These are phyloP conservation scores for Pouteria glomerata DNA, from an alignment of 148 eudicot genomes.

Conservation along the genomic window DNA sequence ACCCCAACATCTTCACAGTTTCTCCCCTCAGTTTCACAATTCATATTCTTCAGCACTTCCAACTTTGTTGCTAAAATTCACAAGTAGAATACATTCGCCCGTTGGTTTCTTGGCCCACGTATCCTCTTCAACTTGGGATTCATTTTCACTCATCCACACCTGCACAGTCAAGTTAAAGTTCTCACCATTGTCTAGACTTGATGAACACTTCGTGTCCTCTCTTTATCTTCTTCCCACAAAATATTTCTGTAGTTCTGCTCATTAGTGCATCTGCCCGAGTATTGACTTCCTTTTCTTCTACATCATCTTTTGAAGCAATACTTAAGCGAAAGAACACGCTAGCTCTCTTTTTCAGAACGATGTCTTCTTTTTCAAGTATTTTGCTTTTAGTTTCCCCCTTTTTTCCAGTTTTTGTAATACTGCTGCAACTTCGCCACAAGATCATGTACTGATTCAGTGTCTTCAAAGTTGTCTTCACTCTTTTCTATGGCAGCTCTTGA, in stretches of 20 bases:
- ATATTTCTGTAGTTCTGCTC: neutral
- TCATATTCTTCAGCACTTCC: too few relatives aligned
- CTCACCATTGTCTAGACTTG: neutral
- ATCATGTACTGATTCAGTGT: slow-evolving; percentile 2
- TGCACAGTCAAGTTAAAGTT: neutral
- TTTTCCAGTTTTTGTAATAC: slow-evolving; percentile 15
- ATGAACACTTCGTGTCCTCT: slow-evolving; percentile 9
- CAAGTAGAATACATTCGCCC: neutral
- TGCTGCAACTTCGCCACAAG: slow-evolving; percentile 19
- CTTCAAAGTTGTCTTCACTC: slow-evolving; percentile 4
- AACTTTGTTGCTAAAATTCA: too few relatives aligned
- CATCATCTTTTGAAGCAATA: neutral
- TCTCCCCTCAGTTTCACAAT: neutral
- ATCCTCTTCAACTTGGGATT: neutral
- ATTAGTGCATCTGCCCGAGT: neutral
- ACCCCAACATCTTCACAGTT: neutral
- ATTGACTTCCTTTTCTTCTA: neutral
- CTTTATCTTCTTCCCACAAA: neutral
- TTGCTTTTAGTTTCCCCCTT: neutral
- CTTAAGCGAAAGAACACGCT: slow-evolving; percentile 19
- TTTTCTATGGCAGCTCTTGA: neutral
- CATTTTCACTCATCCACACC: neutral
- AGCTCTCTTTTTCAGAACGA: neutral
- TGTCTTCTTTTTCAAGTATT: neutral
- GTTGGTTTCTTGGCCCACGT: neutral